Conservation (phyloP, 805 yeast genomes). For the Ogataea paradorogensis region DNA sequence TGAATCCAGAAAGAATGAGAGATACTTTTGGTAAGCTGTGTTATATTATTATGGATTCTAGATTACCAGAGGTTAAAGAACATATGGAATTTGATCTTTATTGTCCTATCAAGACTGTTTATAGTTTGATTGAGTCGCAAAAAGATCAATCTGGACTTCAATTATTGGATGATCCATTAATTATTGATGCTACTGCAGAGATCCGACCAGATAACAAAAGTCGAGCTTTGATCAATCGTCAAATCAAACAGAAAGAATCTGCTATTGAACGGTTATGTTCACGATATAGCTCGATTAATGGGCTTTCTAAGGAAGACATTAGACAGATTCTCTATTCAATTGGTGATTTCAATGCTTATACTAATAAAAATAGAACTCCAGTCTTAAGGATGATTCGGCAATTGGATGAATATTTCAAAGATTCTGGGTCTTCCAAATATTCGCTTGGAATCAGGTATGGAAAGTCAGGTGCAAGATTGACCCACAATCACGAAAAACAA, state of each 20-base stretch:
- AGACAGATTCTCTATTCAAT: conserved; percentile 71
- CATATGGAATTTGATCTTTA: conserved; percentile 75
- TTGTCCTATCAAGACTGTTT: conserved; percentile 67
- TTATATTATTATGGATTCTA: conserved; percentile 84
- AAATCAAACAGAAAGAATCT: conserved; percentile 63
- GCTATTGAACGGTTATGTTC: conserved; percentile 60
- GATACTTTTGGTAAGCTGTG: conserved; percentile 76
- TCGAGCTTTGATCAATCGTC: conserved; percentile 50
- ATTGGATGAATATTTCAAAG: conserved; percentile 44
- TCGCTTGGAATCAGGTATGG: conserved; percentile 67
- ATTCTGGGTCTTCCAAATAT: conserved; percentile 32
- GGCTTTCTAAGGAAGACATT: conserved; percentile 56
- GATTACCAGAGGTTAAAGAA: conserved; percentile 64
- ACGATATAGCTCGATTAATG: conserved; percentile 42
- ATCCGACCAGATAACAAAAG: conserved; percentile 58
- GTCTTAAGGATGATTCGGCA: conserved; percentile 59
- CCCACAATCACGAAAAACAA: conserved; percentile 73
- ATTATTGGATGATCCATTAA: conserved; percentile 55
- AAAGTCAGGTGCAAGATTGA: conserved; percentile 62
- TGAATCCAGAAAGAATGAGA: conserved; percentile 82
- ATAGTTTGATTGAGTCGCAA: conserved; percentile 42
- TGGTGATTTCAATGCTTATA: conserved; percentile 74
- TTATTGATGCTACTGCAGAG: conserved; percentile 65
- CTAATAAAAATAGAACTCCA: conserved; percentile 66
- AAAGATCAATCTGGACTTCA: conserved; percentile 36